A percentile compares a stretch with the other conserved stretches of the same genome.
These are phyloP conservation scores for Trametes coccinea DNA, from an alignment of 768 basidiomycete genomes.

Conservation along the genomic window DNA sequence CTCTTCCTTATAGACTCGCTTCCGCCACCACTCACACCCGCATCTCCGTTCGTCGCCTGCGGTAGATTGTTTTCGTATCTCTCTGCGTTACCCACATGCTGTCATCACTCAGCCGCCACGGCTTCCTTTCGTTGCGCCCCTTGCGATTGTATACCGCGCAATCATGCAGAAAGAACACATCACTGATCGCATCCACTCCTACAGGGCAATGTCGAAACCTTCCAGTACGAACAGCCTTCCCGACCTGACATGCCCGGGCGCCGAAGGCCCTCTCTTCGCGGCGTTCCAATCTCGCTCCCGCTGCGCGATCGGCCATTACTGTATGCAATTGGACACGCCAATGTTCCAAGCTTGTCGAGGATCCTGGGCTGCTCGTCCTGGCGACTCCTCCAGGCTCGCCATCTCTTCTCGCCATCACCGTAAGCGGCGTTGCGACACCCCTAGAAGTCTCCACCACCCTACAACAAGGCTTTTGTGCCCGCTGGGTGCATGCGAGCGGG, in stretches of 20 bases:
- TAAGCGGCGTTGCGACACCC: background rate
- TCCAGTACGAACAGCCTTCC: constrained; percentile 9
- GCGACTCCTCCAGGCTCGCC: background rate
- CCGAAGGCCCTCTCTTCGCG: background rate
- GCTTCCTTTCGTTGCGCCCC: constrained; percentile 5
- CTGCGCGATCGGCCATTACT: constrained; percentile 9
- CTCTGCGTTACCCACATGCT: constrained; percentile 1
- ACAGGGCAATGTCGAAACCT: constrained; percentile 12
- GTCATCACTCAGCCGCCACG: background rate
- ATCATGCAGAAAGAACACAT: constrained; percentile 9
- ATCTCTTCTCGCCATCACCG: background rate
- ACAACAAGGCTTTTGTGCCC: background rate
- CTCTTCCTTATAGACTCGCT: too few species aligned
- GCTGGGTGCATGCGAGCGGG: background rate
- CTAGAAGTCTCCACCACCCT: background rate
- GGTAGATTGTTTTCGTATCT: background rate
- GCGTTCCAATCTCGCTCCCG: background rate
- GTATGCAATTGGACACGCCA: background rate
- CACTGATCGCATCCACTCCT: constrained; percentile 11
- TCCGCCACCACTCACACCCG: too few species aligned
- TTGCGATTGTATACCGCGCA: constrained; percentile 2
- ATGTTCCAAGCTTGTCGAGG: background rate
- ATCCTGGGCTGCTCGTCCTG: background rate
- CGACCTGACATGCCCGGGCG: constrained; percentile 9
- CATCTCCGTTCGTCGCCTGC: background rate